A percentile compares a stretch with the other conserved stretches of the same genome.
phyloP scores from a whole-genome alignment of 2,329 filamentous ascomycete species.

The Aureobasidium zeae region DNA sequence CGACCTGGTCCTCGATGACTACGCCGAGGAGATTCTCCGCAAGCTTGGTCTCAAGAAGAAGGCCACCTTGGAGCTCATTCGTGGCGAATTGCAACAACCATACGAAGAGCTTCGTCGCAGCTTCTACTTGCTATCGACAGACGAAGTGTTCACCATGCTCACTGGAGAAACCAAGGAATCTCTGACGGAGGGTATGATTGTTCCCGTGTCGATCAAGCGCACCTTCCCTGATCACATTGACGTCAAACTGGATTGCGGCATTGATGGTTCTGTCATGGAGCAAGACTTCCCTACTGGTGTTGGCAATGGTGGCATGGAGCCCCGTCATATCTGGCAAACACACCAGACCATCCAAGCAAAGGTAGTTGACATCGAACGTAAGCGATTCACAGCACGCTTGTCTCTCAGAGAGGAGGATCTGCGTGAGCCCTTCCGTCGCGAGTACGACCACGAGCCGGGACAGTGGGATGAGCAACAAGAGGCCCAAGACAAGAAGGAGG shows the following conservation, averaged over 20 bases:
- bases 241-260: conserved; percentile 84
- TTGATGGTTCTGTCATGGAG: conserved; percentile 78
- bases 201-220: conserved; percentile 78
- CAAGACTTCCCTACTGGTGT: conserved; percentile 69
- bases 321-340: conserved; percentile 57
- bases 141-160: conserved; percentile 91
- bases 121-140: conserved; percentile 59
- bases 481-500: conserved; percentile 67
- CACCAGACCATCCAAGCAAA: conserved; percentile 86
- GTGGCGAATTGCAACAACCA: conserved; percentile 80
- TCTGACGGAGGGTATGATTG: conserved; percentile 79
- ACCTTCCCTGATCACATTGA: conserved; percentile 90
- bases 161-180: conserved; percentile 86
- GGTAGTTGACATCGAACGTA: conserved; percentile 77
- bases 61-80: conserved; percentile 90
- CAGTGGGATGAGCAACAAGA: conserved; percentile 68
- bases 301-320: conserved; percentile 50
- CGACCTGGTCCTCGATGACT: conserved; percentile 91
- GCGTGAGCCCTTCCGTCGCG: conserved; percentile 59
- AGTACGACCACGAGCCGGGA: conserved; percentile 61
- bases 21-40: conserved; percentile 86
- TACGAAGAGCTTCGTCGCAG: conserved; percentile 88
- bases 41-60: conserved; percentile 93
- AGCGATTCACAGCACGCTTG: conserved; percentile 72
- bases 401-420: conserved; percentile 76